Evolutionary conservation across 129 eudicot species (phyloP).

Genomic region (Cynara cardunculus): DNA sequence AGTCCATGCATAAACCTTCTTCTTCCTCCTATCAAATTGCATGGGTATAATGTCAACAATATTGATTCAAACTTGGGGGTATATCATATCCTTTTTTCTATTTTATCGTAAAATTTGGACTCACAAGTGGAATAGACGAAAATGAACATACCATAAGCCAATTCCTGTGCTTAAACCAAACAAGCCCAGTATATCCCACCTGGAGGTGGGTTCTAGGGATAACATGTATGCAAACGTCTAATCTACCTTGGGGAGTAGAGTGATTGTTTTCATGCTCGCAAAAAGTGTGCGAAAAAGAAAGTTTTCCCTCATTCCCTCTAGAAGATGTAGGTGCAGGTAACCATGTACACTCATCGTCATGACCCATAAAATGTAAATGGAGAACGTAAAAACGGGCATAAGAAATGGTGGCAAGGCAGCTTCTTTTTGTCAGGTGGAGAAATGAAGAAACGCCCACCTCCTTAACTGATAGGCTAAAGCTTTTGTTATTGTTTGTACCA

Average conservation of each 20-base stretch:
- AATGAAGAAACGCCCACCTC: not conserved
- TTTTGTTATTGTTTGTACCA: not conserved
- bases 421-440: not conserved
- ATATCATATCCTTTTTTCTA: not conserved
- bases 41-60: not conserved
- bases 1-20: conserved; percentile 92
- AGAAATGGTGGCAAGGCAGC: not conserved
- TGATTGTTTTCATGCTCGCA: too few species aligned
- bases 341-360: too few species aligned
- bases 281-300: too few species aligned
- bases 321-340: too few species aligned
- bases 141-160: too few species aligned
- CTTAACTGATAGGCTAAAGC: not conserved
- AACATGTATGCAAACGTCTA: too few species aligned
- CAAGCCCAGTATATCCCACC: too few species aligned
- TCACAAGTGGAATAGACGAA: not conserved
- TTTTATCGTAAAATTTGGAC: not conserved
- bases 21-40: conserved; percentile 56
- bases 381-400: not conserved
- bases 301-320: too few species aligned
- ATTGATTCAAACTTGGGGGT: not conserved
- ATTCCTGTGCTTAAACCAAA: too few species aligned
- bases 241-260: too few species aligned
- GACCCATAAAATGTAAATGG: not conserved
- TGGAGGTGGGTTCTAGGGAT: too few species aligned